Percentiles rank a stretch among this genome's conserved stretches.
Evolutionary conservation across 306 rosid genomes (phyloP).

Genomic region (Prunus davidiana): DNA sequence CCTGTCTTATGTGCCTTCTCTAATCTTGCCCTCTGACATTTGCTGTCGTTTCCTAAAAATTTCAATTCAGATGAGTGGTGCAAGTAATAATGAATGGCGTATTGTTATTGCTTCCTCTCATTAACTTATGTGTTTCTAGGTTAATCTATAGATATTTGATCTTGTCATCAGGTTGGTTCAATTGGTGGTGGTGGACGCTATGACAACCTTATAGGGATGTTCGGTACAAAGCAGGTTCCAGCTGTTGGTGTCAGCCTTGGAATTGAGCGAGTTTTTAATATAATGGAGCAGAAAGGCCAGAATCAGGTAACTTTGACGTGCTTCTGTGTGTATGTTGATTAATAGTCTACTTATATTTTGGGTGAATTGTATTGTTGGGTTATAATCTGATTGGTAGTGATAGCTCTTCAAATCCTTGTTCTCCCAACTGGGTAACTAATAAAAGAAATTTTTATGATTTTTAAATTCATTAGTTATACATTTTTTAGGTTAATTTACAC

Average conservation of each 20-base stretch:
- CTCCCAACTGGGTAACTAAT: neutral
- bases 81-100: neutral
- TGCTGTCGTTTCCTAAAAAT: neutral
- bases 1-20: neutral
- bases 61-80: neutral
- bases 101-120: neutral
- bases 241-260: slow-evolving; percentile 98
- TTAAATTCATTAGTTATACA: neutral
- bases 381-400: neutral
- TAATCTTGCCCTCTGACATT: neutral
- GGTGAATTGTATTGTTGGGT: neutral
- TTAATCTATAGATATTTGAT: neutral
- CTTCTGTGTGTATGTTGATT: neutral
- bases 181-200: slow-evolving; percentile 95
- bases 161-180: slow-evolving; percentile 75
- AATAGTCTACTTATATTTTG: neutral
- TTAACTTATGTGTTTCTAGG: neutral
- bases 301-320: slow-evolving; percentile 53
- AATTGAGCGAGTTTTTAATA: slow-evolving; percentile 87
- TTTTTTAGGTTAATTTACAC: neutral
- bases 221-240: slow-evolving; percentile 82
- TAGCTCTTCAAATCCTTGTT: neutral
- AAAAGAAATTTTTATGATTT: neutral
- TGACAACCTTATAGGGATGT: slow-evolving; percentile 91
- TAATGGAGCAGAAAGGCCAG: slow-evolving; percentile 81